A percentile compares a stretch with the other conserved stretches of the same genome.
Conservation (phyloP, 1,139 yeast species). For the Nakaseomyces kungkrabaensis region DNA sequence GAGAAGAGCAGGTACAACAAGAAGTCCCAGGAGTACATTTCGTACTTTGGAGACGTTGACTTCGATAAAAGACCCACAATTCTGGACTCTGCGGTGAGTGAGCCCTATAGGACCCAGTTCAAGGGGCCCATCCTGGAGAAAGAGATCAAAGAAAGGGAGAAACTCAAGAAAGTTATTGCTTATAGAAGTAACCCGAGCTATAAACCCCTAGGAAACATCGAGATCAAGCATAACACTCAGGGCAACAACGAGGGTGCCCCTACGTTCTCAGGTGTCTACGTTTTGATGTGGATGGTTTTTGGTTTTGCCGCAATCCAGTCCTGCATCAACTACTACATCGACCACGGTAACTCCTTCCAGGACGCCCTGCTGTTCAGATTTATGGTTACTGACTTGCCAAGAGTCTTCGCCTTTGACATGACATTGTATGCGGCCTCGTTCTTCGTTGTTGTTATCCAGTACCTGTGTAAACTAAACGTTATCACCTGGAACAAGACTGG, state of each 20-base stretch:
- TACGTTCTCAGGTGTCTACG: conserved; percentile 10
- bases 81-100: conserved; percentile 10
- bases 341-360: conserved; percentile 3
- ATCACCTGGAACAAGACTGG: conserved; percentile 55
- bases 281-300: conserved; percentile 10
- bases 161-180: conserved; percentile 5
- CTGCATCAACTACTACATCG: conserved; percentile 8
- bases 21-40: conserved; percentile 6
- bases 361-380: conserved; percentile 30
- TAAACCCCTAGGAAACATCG: not conserved
- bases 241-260: conserved; percentile 2
- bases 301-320: conserved; percentile 8
- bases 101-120: conserved; percentile 9
- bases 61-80: conserved; percentile 11
- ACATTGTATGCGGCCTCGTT: conserved; percentile 57
- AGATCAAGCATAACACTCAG: not conserved
- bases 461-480: conserved; percentile 33
- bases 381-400: conserved; percentile 44
- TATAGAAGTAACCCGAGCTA: not conserved
- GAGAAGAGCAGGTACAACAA: conserved; percentile 3
- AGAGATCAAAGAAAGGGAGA: conserved; percentile 9
- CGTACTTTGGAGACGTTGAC: conserved; percentile 15
- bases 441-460: conserved; percentile 46
- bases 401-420: conserved; percentile 57
- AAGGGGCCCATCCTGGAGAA: conserved; percentile 11